These are phyloP conservation scores for Myriosclerotinia scirpicola DNA, from an alignment of 2,329 filamentous ascomycete genomes.

Conservation along the genomic window DNA sequence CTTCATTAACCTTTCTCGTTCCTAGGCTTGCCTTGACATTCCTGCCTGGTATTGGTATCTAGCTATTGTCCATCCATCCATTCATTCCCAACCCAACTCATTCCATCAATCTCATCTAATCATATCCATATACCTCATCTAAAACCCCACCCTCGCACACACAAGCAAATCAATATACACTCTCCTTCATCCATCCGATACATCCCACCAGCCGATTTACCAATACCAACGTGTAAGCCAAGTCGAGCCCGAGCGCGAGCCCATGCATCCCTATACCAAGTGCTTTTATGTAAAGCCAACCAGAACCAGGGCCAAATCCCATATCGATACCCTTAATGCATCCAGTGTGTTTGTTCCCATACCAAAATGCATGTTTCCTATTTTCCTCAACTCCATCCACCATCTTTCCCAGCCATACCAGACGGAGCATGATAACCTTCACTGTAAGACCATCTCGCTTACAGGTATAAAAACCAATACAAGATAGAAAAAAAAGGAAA, in stretches of 20 bases:
- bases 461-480: constrained; percentile 8
- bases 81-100: neutral
- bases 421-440: neutral
- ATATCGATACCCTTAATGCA: neutral
- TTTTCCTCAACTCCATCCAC: constrained; percentile 12
- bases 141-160: neutral
- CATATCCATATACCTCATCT: constrained; percentile 16
- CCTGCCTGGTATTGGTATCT: constrained; percentile 20
- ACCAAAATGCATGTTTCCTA: constrained; percentile 7
- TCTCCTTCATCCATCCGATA: neutral
- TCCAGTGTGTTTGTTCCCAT: neutral
- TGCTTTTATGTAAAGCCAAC: constrained; percentile 12
- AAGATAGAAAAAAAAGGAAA: constrained; percentile 13
- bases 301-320: neutral
- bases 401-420: constrained; percentile 9
- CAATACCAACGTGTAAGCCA: constrained; percentile 17
- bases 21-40: neutral
- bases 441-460: neutral
- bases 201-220: neutral
- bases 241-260: constrained; percentile 11
- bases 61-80: constrained; percentile 10
- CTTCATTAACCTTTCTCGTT: constrained; percentile 18
- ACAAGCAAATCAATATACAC: neutral
- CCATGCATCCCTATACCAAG: constrained; percentile 16
- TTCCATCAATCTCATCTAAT: constrained; percentile 16